phyloP scores from a whole-genome alignment of 1,284 basidiomycete species.

The Ustilago bromivora region DNA sequence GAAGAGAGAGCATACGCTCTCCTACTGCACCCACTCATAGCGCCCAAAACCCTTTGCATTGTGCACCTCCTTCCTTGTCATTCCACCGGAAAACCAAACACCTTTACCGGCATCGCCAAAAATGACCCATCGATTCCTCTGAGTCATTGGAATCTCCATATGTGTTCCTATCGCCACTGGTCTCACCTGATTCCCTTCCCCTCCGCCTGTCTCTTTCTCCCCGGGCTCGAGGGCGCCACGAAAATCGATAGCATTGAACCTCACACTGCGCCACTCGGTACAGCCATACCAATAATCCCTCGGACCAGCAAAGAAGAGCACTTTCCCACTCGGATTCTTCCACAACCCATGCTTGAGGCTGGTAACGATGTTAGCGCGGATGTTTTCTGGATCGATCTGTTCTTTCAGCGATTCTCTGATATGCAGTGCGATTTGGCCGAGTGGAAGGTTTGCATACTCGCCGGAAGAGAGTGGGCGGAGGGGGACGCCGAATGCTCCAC shows the following conservation, averaged over 20 bases:
- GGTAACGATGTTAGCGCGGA: conserved; percentile 13
- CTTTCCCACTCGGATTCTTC: conserved; percentile 17
- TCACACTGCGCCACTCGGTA: conserved; percentile 29
- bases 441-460: conserved; percentile 14
- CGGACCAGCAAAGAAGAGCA: conserved; percentile 17
- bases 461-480: conserved; percentile 5
- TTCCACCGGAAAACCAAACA: conserved; percentile 24
- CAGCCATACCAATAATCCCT: conserved; percentile 20
- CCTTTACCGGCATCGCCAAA: conserved; percentile 25
- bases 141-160: conserved; percentile 26
- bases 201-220: not conserved
- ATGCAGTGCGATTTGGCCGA: conserved; percentile 26
- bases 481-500: conserved; percentile 22
- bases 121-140: conserved; percentile 27
- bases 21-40: conserved; percentile 10
- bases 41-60: conserved; percentile 20
- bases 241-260: conserved; percentile 24
- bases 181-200: not conserved
- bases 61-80: conserved; percentile 20
- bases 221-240: not conserved
- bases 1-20: too few species aligned
- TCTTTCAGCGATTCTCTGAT: conserved; percentile 16
- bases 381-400: conserved; percentile 21
- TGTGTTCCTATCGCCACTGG: conserved; percentile 23
- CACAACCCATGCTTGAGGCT: conserved; percentile 9